phyloP scores from a whole-genome alignment of 805 yeast species.

The Teunomyces gatunensis region DNA sequence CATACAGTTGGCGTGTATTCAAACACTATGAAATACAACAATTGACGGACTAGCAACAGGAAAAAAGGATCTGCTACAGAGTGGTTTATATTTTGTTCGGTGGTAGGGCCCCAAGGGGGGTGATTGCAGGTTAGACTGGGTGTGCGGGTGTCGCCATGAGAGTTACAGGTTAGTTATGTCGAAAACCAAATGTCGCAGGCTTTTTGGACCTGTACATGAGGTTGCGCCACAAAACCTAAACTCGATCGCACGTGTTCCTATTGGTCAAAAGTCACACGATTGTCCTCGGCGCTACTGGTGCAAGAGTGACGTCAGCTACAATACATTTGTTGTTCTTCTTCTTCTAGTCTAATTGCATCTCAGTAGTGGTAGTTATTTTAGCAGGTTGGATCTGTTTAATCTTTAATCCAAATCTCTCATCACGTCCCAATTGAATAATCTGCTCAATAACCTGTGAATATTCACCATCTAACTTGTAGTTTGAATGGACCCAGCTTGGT shows the following conservation, averaged over 20 bases:
- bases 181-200: too few species aligned
- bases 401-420: conserved; percentile 65
- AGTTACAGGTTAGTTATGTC: background rate
- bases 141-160: background rate
- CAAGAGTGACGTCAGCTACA: background rate
- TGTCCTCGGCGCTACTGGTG: background rate
- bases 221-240: background rate
- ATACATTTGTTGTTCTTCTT: background rate
- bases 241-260: background rate
- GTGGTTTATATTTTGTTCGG: background rate
- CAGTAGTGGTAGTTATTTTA: conserved; percentile 24
- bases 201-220: background rate
- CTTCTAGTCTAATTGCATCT: conserved; percentile 18
- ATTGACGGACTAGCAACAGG: conserved; percentile 4
- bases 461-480: conserved; percentile 56
- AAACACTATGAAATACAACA: conserved; percentile 2
- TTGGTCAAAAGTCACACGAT: conserved; percentile 3
- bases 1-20: conserved; percentile 1
- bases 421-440: conserved; percentile 60
- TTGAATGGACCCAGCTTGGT: conserved; percentile 89
- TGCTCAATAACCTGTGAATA: conserved; percentile 47
- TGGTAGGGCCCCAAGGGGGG: background rate
- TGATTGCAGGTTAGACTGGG: background rate
- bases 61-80: conserved; percentile 1
- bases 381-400: conserved; percentile 63